Conservation (phyloP, 1,284 basidiomycete genomes). For the Leccinum fallax region DNA sequence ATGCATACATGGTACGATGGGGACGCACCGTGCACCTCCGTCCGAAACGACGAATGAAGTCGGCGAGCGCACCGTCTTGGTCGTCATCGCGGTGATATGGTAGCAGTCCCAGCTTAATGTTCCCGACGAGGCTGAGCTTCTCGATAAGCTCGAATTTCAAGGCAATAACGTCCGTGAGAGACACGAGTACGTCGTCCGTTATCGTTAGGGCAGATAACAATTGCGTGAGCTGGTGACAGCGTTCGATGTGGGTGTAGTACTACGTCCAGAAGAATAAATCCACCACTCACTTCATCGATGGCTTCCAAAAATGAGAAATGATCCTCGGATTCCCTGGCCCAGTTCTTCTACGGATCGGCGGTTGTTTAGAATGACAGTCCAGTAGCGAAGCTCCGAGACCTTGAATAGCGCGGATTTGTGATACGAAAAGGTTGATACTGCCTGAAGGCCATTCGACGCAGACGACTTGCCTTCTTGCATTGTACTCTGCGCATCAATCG, state of each 20-base stretch:
- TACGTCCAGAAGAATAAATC: background rate
- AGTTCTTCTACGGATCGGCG: slow-evolving; percentile 43
- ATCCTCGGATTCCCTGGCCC: slow-evolving; percentile 41
- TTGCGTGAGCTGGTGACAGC: slow-evolving; percentile 19
- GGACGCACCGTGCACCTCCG: too few species aligned
- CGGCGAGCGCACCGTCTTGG: too few species aligned
- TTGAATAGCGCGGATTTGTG: slow-evolving; percentile 41
- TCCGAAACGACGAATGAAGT: too few species aligned
- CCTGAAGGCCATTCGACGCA: background rate
- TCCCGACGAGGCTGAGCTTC: too few species aligned
- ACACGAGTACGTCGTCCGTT: too few species aligned
- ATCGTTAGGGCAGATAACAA: background rate
- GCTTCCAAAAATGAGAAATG: slow-evolving; percentile 42
- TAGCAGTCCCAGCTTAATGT: too few species aligned
- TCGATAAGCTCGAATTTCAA: too few species aligned
- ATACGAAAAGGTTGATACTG: background rate
- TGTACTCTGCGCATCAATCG: background rate
- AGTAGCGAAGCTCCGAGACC: slow-evolving; percentile 39
- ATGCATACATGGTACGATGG: too few species aligned
- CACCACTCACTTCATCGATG: slow-evolving; percentile 33
- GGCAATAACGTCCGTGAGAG: too few species aligned
- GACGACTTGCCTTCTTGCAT: background rate
- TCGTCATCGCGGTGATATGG: too few species aligned
- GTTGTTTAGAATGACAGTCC: slow-evolving; percentile 44
- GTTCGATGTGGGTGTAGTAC: background rate